Evolutionary conservation across 345 rosid genomes (phyloP).

Genomic region (Boechera stricta): DNA sequence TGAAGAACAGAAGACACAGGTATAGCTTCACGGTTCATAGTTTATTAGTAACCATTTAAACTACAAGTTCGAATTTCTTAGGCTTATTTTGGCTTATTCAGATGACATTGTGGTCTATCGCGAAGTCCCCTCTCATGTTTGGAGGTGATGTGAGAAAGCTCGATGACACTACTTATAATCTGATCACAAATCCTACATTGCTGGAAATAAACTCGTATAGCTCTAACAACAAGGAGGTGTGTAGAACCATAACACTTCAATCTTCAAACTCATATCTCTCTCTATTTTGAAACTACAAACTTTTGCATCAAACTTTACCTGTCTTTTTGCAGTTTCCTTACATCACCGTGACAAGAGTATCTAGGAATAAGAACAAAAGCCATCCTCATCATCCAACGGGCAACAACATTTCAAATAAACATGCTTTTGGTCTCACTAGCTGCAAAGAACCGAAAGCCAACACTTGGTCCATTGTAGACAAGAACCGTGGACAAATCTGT

Average conservation of each 20-base stretch:
- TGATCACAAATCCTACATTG: constrained; percentile 74
- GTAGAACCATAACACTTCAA: constrained; percentile 32
- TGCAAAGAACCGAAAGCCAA: constrained; percentile 69
- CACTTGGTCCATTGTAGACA: constrained; percentile 63
- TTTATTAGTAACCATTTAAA: constrained; percentile 1
- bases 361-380: constrained; percentile 20
- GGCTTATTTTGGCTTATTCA: constrained; percentile 45
- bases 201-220: constrained; percentile 77
- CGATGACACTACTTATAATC: constrained; percentile 60
- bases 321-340: constrained; percentile 59
- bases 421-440: constrained; percentile 63
- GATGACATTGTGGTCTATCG: constrained; percentile 97
- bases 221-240: constrained; percentile 76
- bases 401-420: constrained; percentile 38
- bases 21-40: constrained; percentile 24
- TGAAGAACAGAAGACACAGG: constrained; percentile 86
- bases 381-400: constrained; percentile 26
- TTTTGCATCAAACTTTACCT: background rate
- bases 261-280: constrained; percentile 1
- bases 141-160: constrained; percentile 89
- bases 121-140: constrained; percentile 91
- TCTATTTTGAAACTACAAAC: background rate
- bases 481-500: constrained; percentile 62
- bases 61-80: constrained; percentile 1
- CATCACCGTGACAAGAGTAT: constrained; percentile 42